Base-by-base conservation (phyloP, 768 basidiomycete species). In the Lanmaoa rubissima region DNA sequence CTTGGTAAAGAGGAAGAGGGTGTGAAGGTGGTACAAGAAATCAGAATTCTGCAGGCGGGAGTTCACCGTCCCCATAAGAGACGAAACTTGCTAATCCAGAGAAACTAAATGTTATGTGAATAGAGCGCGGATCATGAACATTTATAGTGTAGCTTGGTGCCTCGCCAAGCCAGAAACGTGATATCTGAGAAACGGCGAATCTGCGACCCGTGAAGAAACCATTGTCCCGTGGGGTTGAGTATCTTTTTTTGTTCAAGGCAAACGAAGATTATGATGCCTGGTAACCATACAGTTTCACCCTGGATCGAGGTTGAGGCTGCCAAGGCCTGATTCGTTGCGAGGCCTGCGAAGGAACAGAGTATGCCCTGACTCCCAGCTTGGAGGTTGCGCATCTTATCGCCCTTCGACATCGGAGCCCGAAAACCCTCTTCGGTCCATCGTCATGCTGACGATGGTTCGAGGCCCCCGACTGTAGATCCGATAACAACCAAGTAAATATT, bases 1-100 rank as follows among this genome's bases (percentile, higher is more conserved):
- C 53, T 61, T 61, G 35, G 64, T 68, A 13, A 68, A 69, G 17
- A 68, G 59, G 47, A 61, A 66, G 19, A 68, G 46, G 2, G 66
- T 67, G 21, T 54, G 36, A 32, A 66, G 12, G 40, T 68, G 65
- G 36, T 57, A 62, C 19, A 28, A n/a, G n/a, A 59, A 14, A 47
- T 45, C 28, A 9, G 4, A 31, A 19, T 12, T 5, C 7, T 17
- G 43, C 16, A 24, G 48, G 21, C 24, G 21, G 39, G 34, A 16
- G 19, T 38, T 12, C 54, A 38, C n/a, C 21, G 47, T 47, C 26
- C 46, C 19, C 47, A 57, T 57, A n/a, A 31, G 31, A 13, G 36
- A 21, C 2, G 19, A 36, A 26, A 26, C 24, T 42, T 45, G 11
- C 36, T 38, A 57, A 24, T 26, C 43, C 2, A 0, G 14, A 32